Base-by-base conservation (phyloP, 495 filamentous ascomycete species). In the Usnea hakonensis region DNA sequence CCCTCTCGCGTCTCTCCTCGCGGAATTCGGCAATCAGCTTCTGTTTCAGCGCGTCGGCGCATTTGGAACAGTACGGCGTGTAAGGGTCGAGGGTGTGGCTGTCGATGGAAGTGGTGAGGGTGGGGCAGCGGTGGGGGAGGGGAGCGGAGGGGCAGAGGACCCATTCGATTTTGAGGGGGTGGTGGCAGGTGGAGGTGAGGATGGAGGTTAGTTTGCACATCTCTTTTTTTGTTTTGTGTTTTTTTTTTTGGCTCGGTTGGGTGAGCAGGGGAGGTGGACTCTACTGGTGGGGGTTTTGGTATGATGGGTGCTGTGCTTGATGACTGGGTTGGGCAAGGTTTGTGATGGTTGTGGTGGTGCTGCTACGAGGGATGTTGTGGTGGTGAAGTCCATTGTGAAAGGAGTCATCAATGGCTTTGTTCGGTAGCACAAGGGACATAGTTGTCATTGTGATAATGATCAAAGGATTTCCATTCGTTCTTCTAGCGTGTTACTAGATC, bases 1-100 rank as follows among this genome's bases (percentile, higher is more conserved):
- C 55, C 52, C 57, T 57, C 38, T 57, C 40, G 3, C 54, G 52
- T 32, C 60, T 48, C 54, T 62, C 60, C 28, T 57, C 41, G 36
- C 32, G 40, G 26, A 57, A 62, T 23, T 62, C 60, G 6, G 37
- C 38, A 19, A 30, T 55, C 53, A 62, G 37, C 1, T 50, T 30
- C 32, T 14, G 19, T 17, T 50, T 41, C 14, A 23, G 28, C 32
- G n/a, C 13, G 13, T 40, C 36, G 53, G 30, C 43, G 21, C 60
- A 62, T 28, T 13, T 11, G 5, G 52, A 13, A 43, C 60, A 62
- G 16, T 57, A 55, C 16, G 53, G 40, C 6, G 8, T 33, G 2
- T 26, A 16, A 1, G 55, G n/a, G 21, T 32, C 41, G 1, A 38
- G 17, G 7, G 14, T n/a, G 17, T 32, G 37, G 21, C 16, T 14